Base-by-base conservation (phyloP, 805 yeast genomes). In the Saturnispora diversa region DNA sequence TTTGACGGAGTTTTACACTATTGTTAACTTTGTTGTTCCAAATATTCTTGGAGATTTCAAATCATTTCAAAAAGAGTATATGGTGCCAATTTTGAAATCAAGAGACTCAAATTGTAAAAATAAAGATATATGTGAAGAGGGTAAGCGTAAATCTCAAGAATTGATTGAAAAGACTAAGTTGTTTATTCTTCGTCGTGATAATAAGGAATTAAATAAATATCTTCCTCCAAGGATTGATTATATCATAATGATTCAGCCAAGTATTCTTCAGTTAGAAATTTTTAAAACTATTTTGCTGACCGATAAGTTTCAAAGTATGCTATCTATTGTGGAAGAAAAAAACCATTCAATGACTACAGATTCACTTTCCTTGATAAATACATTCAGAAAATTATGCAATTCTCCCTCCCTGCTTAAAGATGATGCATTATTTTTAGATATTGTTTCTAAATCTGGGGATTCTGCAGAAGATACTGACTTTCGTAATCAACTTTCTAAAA, bases 21-120 rank as follows among this genome's bases (percentile, higher is more conserved):
- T 92, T 51, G 74, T 81, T 6, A 82, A 86, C 53, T 90, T 90
- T 55, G 65, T 86, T 10, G 87, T 86, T 52, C 96, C 96, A 0
- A 90, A 88, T 0, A 63, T 83, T 1, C 63, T 92, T 20, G 95
- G 95, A 0, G 58, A 50, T 39, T 70, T 72, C 42, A 65, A 71
- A 19, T 58, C 63, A 2, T 74, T 84, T 54, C 84, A 80, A 50
- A 73, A 70, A 46, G 66, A 66, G 5, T 88, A 55, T 52, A 75
- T 84, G 44, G 66, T 60, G 21, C 97, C 97, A 1, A 87, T 90
- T 24, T 55, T 74, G 29, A 64, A 72, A 44, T 75, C 94, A 0
- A 66, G 96, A 53, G 94, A 77, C 15, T 68, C 74, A 6, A 72
- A 70, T 32, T 77, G 84, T 45, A 64, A 64, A 3, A 72, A 76